Conservation (phyloP, 805 yeast genomes). For the Kluyveromyces nonfermentans region DNA sequence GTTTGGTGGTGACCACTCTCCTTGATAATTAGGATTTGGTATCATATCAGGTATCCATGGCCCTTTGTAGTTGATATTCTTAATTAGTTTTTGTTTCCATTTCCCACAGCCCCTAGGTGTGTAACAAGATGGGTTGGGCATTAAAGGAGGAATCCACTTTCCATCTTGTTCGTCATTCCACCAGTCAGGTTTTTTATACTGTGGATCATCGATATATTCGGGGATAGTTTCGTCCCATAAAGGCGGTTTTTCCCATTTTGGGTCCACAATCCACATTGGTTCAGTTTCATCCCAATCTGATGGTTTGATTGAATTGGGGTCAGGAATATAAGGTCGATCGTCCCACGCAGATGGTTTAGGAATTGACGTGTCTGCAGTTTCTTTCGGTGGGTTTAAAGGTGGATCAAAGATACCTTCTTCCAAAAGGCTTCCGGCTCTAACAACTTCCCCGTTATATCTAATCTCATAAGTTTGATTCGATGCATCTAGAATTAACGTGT, state of each 20-base stretch:
- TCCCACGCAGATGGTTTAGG: slow-evolving; percentile 77
- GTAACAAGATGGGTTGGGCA: slow-evolving; percentile 67
- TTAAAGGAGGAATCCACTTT: slow-evolving; percentile 63
- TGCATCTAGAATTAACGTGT: slow-evolving; percentile 59
- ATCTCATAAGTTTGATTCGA: slow-evolving; percentile 65
- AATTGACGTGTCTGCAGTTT: slow-evolving; percentile 48
- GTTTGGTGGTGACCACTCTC: slow-evolving; percentile 62
- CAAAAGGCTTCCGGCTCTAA: slow-evolving; percentile 58
- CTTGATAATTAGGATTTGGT: slow-evolving; percentile 68
- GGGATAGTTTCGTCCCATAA: slow-evolving; percentile 69
- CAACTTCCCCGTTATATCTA: slow-evolving; percentile 71
- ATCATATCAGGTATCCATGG: slow-evolving; percentile 65
- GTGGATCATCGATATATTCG: slow-evolving; percentile 56
- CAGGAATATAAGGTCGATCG: slow-evolving; percentile 56
- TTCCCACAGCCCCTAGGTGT: slow-evolving; percentile 63
- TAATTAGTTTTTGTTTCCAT: slow-evolving; percentile 61
- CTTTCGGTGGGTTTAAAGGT: slow-evolving; percentile 54
- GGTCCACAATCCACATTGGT: slow-evolving; percentile 58
- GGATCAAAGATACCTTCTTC: slow-evolving; percentile 53
- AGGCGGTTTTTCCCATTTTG: slow-evolving; percentile 56
- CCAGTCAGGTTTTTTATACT: slow-evolving; percentile 54
- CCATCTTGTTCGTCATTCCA: slow-evolving; percentile 94
- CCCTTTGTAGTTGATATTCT: slow-evolving; percentile 67
- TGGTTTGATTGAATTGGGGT: slow-evolving; percentile 63
- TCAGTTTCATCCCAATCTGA: slow-evolving; percentile 76